Conservation (phyloP, 306 rosid species). For the Chamaecrista fasciculata region DNA sequence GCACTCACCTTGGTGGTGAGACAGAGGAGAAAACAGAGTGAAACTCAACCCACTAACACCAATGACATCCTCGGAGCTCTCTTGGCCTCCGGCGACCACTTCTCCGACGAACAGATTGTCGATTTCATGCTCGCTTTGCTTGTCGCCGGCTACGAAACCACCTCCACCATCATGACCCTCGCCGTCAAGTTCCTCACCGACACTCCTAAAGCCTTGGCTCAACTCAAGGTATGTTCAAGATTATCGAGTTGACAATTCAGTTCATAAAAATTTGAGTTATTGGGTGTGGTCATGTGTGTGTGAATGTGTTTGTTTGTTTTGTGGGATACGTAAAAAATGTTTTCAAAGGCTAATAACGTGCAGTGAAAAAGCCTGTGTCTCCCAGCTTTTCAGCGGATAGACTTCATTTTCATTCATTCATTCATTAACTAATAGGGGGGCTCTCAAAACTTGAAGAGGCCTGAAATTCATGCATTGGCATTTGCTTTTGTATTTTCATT, state of each 20-base stretch:
- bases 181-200: conserved; percentile 89
- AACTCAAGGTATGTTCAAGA: conserved; percentile 63
- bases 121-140: conserved; percentile 84
- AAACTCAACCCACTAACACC: neutral
- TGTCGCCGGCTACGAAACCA: conserved; percentile 94
- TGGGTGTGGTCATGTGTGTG: neutral
- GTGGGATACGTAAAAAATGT: neutral
- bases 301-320: neutral
- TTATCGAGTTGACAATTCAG: no score
- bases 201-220: conserved; percentile 84
- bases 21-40: conserved; percentile 60
- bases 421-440: neutral
- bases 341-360: neutral
- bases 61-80: conserved; percentile 67
- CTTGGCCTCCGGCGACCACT: conserved; percentile 67
- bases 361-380: neutral
- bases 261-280: neutral
- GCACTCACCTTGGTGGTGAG: conserved; percentile 63
- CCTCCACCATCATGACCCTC: conserved; percentile 90
- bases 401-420: no score
- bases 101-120: conserved; percentile 75
- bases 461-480: conserved; percentile 26
- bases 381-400: neutral
- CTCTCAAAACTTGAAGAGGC: conserved; percentile 24
- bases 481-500: no score